Percentiles rank a stretch among this genome's conserved stretches.
These are phyloP conservation scores for Pichia cabralensis DNA, from an alignment of 805 yeast species.

Conservation along the genomic window DNA sequence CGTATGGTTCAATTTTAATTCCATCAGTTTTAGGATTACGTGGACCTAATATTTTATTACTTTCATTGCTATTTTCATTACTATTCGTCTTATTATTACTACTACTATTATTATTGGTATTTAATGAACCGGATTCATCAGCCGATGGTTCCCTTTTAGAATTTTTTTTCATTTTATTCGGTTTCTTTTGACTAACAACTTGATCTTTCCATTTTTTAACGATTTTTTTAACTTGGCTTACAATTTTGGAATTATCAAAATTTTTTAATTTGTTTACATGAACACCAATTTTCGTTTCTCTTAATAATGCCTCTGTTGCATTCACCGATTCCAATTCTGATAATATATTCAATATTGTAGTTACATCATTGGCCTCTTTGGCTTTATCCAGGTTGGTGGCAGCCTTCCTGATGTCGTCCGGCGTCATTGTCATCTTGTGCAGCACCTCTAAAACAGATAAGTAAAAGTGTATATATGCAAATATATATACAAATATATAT, in stretches of 20 bases:
- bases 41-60: conserved; percentile 24
- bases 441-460: too few relatives aligned
- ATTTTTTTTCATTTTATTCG: conserved; percentile 1
- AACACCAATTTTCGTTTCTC: conserved; percentile 96
- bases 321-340: conserved; percentile 53
- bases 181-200: conserved; percentile 55
- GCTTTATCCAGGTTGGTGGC: conserved; percentile 70
- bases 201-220: conserved; percentile 86
- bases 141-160: background rate
- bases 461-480: too few relatives aligned
- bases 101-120: too few relatives aligned
- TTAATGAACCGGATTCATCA: too few relatives aligned
- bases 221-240: conserved; percentile 66
- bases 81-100: too few relatives aligned
- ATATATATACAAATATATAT: too few relatives aligned
- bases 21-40: conserved; percentile 79
- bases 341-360: conserved; percentile 57
- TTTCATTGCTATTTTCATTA: too few relatives aligned
- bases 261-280: conserved; percentile 84
- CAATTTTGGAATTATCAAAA: conserved; percentile 55
- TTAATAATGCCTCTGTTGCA: conserved; percentile 76
- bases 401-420: conserved; percentile 61
- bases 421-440: conserved; percentile 55
- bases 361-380: conserved; percentile 34
- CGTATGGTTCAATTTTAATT: conserved; percentile 56